Base-by-base conservation (phyloP, 768 basidiomycete species). In the Suillus spraguei region DNA sequence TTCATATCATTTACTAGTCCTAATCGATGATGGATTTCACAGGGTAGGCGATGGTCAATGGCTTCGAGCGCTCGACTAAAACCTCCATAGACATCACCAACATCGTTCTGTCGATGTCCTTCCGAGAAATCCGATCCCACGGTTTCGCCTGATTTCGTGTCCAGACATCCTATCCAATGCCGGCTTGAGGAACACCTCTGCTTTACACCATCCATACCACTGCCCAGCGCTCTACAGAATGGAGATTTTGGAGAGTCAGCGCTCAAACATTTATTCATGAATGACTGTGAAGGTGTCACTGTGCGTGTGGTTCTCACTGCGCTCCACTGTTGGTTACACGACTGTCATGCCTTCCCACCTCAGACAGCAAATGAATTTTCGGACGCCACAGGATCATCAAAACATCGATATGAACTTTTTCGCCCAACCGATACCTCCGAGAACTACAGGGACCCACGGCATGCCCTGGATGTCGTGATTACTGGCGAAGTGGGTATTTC, bases 111-210 rank as follows among this genome's bases (percentile, higher is more conserved):
- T 42, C n/a, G 63, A 49, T 61, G 28, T 44, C 47, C 72, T 8
- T 28, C 52, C 39, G 60, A 60, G 36, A 28, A 65, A 44, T 35
- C 69, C 17, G 61, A 47, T 13, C 54, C 59, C 50, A 64, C 66
- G 22, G 62, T 44, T 36, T 17, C 59, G 17, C 70, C 67, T 53
- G 75, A 79, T 58, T 83, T 83, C 68, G 61, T 78, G 7, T 81
- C 80, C 67, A 77, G 81, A 38, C 79, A 79, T 60, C 82, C 83
- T 1, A 79, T 85, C 66, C 83, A 85, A 71, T 85, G 83, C 64
- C 72, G 73, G 50, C 73, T 86, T 8, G 74, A 76, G 5, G 83
- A 85, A 62, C 74, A 82, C 68, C 67, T 80, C 35, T 79, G 81
- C 63, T 83, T 78, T 63, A 73, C 69, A 42, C 80, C 81, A 17